Conservation (phyloP, 1,139 yeast species). For the Kodamaea arcana region DNA sequence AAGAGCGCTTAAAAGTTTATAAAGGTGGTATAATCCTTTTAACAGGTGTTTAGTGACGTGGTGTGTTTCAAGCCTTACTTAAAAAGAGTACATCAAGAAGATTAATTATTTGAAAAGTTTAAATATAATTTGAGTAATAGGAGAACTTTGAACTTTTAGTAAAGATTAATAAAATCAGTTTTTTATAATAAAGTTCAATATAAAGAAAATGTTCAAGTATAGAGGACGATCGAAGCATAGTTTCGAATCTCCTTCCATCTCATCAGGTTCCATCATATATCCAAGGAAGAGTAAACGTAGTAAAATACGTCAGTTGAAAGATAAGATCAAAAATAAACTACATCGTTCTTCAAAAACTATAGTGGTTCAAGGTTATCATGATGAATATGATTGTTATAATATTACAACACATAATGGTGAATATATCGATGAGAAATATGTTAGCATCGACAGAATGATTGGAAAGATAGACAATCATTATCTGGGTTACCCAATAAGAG, state of each 20-base stretch:
- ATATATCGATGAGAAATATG: background rate
- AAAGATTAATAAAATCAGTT: too few relatives aligned
- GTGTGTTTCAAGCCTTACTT: too few relatives aligned
- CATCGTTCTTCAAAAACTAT: background rate
- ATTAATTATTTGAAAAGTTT: too few relatives aligned
- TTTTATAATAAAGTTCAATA: too few relatives aligned
- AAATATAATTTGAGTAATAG: too few relatives aligned
- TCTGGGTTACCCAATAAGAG: background rate
- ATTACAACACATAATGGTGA: too few relatives aligned
- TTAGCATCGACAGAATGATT: background rate
- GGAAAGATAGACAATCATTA: background rate
- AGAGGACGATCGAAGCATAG: background rate
- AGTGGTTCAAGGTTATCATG: background rate
- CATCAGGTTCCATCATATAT: background rate
- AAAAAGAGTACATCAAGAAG: too few relatives aligned
- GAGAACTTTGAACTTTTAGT: too few relatives aligned
- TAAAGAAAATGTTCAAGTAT: background rate
- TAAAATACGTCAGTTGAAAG: background rate
- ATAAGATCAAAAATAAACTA: background rate
- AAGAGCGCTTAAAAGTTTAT: too few relatives aligned
- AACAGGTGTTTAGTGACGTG: too few relatives aligned
- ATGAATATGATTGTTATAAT: background rate
- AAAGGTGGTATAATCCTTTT: too few relatives aligned
- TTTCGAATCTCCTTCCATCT: background rate
- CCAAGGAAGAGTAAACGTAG: background rate